Conservation (phyloP, 805 yeast species). For the Tetrapisispora taiwanensis region DNA sequence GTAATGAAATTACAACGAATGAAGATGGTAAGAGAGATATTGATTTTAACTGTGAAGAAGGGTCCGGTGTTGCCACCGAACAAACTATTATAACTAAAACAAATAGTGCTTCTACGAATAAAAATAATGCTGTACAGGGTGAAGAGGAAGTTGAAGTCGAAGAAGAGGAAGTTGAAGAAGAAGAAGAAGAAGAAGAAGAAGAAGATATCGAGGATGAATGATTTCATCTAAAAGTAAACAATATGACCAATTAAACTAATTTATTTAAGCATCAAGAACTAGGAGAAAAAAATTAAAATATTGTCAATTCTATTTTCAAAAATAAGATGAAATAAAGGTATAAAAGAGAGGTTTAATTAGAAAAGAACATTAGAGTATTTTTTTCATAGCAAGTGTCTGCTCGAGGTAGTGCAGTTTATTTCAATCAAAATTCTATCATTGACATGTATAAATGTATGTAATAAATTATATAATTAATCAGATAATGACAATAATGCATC, state of each 20-base stretch:
- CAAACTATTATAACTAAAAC: not conserved
- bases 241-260: too few species aligned
- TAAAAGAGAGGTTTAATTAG: too few species aligned
- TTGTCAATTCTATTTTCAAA: too few species aligned
- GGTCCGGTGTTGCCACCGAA: too few species aligned
- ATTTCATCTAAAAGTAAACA: too few species aligned
- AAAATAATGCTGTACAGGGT: not conserved
- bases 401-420: too few species aligned
- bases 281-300: too few species aligned
- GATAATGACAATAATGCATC: slow-evolving; percentile 35
- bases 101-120: not conserved
- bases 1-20: not conserved
- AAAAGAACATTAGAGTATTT: too few species aligned
- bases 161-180: slow-evolving; percentile 22
- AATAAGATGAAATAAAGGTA: too few species aligned
- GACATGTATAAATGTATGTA: too few species aligned
- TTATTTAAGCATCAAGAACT: too few species aligned
- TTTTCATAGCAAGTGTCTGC: too few species aligned
- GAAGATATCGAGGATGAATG: slow-evolving; percentile 10
- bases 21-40: not conserved
- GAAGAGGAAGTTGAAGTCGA: slow-evolving; percentile 18
- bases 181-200: slow-evolving; percentile 13
- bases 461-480: slow-evolving; percentile 4
- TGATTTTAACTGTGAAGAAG: not conserved
- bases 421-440: not conserved